phyloP scores from a whole-genome alignment of 768 basidiomycete species.

The Russula compacta region DNA sequence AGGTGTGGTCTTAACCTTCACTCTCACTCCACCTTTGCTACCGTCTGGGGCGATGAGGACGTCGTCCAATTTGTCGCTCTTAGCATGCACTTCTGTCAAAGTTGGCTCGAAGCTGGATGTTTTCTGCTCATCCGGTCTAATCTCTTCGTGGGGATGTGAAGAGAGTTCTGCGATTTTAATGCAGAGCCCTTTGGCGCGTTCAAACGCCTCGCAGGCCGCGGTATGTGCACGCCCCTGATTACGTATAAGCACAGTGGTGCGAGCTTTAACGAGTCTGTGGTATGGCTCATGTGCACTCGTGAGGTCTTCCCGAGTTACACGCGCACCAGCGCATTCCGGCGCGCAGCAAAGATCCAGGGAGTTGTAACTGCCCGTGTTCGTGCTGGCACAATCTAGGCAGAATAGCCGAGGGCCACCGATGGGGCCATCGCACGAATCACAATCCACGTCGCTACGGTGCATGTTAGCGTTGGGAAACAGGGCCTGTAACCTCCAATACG shows the following conservation, averaged over 20 bases:
- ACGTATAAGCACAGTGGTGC: constrained; percentile 16
- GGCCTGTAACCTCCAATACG: neutral
- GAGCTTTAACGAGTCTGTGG: constrained; percentile 28
- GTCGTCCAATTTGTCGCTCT: neutral
- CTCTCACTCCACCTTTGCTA: neutral
- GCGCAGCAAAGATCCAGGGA: constrained; percentile 27
- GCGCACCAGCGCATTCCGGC: constrained; percentile 20
- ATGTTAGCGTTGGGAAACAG: neutral
- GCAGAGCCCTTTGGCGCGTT: neutral
- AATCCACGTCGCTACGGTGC: constrained; percentile 14
- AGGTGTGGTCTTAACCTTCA: neutral
- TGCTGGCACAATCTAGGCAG: constrained; percentile 27
- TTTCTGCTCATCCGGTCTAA: neutral
- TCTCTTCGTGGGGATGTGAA: neutral
- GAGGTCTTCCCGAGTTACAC: constrained; percentile 18
- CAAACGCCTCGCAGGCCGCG: neutral
- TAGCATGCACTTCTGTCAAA: no score
- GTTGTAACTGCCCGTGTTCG: constrained; percentile 1
- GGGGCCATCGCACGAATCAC: constrained; percentile 23
- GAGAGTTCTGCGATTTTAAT: neutral
- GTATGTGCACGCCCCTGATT: neutral
- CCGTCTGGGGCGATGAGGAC: neutral
- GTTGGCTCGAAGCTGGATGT: neutral
- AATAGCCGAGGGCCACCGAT: constrained; percentile 26
- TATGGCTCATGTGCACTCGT: constrained; percentile 19